Evolutionary conservation across 73 alveolate genomes (phyloP), one percentile per base, ranked within the genome.

Genomic region (Tetrahymena malaccensis): DNA sequence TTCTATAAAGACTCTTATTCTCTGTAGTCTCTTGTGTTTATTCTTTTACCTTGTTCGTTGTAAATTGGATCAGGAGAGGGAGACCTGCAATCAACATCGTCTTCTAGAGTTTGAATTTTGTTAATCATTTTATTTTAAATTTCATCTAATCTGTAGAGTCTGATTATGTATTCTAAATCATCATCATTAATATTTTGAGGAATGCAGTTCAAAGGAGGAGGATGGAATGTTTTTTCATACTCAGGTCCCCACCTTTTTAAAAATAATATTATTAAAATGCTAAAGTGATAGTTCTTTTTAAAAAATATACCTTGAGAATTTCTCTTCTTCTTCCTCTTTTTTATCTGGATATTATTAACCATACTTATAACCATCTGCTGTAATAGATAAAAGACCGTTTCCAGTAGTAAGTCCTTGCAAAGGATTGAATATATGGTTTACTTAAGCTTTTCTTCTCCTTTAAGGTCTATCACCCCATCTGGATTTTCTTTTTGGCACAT

Each of bases 11-110:
- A 98, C 57, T 98, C 99, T 97, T 97, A 98, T 43, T 97, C 96
- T 95, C 99, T 98, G 43, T 84, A 84, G 55, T 98, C 99, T 93
- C 99, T 96, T 9, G 99, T 97, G 95, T 99, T 99, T 84, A 98
- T 94, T 96, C 99, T 97, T 93, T 96, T 95, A 27, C 99, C 99
- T 40, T 98, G 98, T 85, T 97, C 96, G 38, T 99, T 99, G 94
- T 98, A 99, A 35, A 99, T 97, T 1, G 99, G 99, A 94, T 98
- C 99, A 9, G 99, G 99, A 35, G 99, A 99, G 21, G 99, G 99
- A 17, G 99, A 97, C 94, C 99, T 96, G 83, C 99, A 94, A 93
- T 99, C 99, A 31, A 98, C 97, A 97, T 99, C 99, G 96, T 98
- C 99, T 94, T 96, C 97, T 34, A 98, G 98, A 84, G 93, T 97